Evolutionary conservation across 768 basidiomycete species (phyloP).

Genomic region (Fomitopsis serialis): DNA sequence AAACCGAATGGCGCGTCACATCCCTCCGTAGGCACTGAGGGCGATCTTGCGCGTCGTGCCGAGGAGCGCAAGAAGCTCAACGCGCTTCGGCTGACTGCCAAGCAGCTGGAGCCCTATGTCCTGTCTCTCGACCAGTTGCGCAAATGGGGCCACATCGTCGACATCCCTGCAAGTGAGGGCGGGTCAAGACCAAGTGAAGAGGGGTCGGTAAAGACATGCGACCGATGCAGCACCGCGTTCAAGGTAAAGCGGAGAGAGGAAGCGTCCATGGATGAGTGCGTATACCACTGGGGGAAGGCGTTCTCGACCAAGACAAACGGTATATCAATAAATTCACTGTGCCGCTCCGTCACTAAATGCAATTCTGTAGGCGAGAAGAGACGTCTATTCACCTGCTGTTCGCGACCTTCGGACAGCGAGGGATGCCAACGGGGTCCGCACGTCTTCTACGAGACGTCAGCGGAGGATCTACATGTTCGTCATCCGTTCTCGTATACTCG

Average conservation of each 20-base stretch:
- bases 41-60: slow-evolving; percentile 48
- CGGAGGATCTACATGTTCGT: slow-evolving; percentile 63
- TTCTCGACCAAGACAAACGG: slow-evolving; percentile 62
- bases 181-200: slow-evolving; percentile 57
- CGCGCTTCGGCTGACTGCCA: slow-evolving; percentile 46
- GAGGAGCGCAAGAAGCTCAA: slow-evolving; percentile 51
- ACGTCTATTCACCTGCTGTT: slow-evolving; percentile 77
- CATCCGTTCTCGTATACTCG: slow-evolving; percentile 61
- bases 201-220: slow-evolving; percentile 64
- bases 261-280: slow-evolving; percentile 50
- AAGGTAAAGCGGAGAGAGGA: slow-evolving; percentile 55
- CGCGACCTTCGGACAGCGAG: slow-evolving; percentile 48
- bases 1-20: slow-evolving; percentile 55
- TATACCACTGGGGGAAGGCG: slow-evolving; percentile 79
- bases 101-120: slow-evolving; percentile 51
- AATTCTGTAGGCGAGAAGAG: slow-evolving; percentile 55
- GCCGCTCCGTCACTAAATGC: too few species aligned
- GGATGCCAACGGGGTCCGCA: slow-evolving; percentile 82
- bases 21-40: slow-evolving; percentile 75
- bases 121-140: slow-evolving; percentile 52
- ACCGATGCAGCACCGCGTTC: slow-evolving; percentile 71
- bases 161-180: slow-evolving; percentile 63
- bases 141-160: slow-evolving; percentile 66
- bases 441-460: slow-evolving; percentile 80
- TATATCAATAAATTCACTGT: slow-evolving; percentile 34